These are phyloP conservation scores for Actinomucor elegans DNA, from an alignment of 371 early-diverging fungal genomes.

Conservation along the genomic window DNA sequence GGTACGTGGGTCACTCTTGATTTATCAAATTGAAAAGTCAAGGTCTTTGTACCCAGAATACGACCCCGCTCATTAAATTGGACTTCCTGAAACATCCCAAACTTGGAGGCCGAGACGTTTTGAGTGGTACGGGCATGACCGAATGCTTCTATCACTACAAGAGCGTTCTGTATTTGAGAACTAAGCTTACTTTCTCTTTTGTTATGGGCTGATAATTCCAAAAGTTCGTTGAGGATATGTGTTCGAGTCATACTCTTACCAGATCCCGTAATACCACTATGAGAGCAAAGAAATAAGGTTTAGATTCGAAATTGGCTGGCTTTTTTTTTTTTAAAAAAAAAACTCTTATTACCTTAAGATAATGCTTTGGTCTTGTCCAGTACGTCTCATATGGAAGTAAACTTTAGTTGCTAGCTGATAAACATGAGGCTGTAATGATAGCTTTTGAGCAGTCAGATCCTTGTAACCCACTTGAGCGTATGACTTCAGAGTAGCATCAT, in stretches of 20 bases:
- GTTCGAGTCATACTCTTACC: conserved; percentile 78
- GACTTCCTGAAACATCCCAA: conserved; percentile 79
- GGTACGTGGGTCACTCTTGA: conserved; percentile 64
- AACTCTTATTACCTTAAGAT: conserved; percentile 60
- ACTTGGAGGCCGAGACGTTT: conserved; percentile 76
- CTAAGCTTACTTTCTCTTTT: conserved; percentile 74
- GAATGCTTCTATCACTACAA: conserved; percentile 71
- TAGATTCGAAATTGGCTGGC: too few species aligned
- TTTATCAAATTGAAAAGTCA: conserved; percentile 88
- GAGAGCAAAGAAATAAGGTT: too few species aligned
- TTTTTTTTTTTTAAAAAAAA: too few species aligned
- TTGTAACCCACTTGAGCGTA: conserved; percentile 51
- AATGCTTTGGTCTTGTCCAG: conserved; percentile 76
- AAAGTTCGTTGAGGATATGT: conserved; percentile 67
- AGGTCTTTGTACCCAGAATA: conserved; percentile 82
- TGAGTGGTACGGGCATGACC: conserved; percentile 72
- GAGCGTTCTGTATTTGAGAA: conserved; percentile 69
- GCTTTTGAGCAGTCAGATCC: conserved; percentile 26
- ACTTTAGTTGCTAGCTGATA: conserved; percentile 59
- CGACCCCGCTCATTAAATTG: conserved; percentile 86
- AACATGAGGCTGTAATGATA: conserved; percentile 45
- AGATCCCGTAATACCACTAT: conserved; percentile 81
- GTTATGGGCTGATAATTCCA: conserved; percentile 65
- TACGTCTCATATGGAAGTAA: conserved; percentile 76
- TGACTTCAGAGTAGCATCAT: conserved; percentile 45